Percentiles rank a stretch among this genome's conserved stretches.
These are phyloP conservation scores for Rhodamnia rubescens DNA, from an alignment of 345 rosid species.

Conservation along the genomic window DNA sequence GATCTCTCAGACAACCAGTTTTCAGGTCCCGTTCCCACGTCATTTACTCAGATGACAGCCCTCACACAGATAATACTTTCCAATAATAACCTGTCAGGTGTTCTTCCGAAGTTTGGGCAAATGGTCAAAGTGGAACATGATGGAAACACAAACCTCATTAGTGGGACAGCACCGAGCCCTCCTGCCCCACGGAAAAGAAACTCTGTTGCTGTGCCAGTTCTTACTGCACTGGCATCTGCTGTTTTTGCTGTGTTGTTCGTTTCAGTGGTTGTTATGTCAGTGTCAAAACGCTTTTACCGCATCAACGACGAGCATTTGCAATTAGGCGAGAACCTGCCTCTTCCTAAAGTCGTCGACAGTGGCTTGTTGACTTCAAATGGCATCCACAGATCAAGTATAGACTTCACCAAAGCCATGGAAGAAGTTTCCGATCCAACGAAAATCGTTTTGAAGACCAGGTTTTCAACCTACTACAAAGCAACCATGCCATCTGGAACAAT, in stretches of 20 bases:
- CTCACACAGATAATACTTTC: conserved; percentile 43
- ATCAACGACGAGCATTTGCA: conserved; percentile 26
- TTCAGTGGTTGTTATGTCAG: conserved; percentile 8
- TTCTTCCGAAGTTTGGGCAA: conserved; percentile 10
- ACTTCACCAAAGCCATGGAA: conserved; percentile 60
- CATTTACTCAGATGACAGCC: conserved; percentile 8
- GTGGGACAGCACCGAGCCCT: neutral
- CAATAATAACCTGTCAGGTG: conserved; percentile 51
- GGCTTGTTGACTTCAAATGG: conserved; percentile 52
- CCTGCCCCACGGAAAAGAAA: conserved; percentile 6
- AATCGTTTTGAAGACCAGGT: conserved; percentile 38
- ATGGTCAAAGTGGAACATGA: conserved; percentile 11
- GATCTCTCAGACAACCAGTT: conserved; percentile 62
- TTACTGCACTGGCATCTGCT: conserved; percentile 25
- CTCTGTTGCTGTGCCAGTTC: conserved; percentile 13
- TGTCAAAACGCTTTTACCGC: conserved; percentile 34
- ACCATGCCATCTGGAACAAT: conserved; percentile 63
- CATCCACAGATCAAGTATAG: conserved; percentile 48
- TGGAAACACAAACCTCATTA: conserved; percentile 30
- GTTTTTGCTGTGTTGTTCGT: conserved; percentile 17
- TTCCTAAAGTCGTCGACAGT: conserved; percentile 41
- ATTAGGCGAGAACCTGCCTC: conserved; percentile 17
- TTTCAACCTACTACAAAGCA: conserved; percentile 66
- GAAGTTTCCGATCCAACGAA: conserved; percentile 39
- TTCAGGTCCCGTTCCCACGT: conserved; percentile 36